Conservation (phyloP, 768 basidiomycete genomes). For the Gelatoporia subvermispora region DNA sequence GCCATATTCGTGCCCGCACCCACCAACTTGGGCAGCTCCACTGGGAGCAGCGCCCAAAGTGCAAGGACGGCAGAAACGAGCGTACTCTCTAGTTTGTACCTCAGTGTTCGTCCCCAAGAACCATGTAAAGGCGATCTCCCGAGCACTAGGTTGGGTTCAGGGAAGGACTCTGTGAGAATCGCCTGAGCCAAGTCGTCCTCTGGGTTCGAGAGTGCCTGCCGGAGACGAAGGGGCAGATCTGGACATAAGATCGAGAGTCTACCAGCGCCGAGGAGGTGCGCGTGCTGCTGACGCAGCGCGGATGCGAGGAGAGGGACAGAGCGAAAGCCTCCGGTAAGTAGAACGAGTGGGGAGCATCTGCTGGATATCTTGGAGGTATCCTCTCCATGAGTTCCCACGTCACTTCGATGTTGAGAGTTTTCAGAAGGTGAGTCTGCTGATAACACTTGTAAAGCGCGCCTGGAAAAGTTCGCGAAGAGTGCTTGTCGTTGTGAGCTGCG, state of each 20-base stretch:
- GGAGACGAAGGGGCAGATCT: slow-evolving; percentile 22
- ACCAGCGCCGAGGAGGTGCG: slow-evolving; percentile 76
- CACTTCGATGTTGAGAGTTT: no score
- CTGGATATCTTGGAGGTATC: no score
- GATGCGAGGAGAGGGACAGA: slow-evolving; percentile 50
- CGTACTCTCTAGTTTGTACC: slow-evolving; percentile 11
- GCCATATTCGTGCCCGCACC: slow-evolving; percentile 61
- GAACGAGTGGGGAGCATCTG: no score
- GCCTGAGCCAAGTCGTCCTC: neutral
- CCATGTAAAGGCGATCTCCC: neutral
- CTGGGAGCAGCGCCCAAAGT: slow-evolving; percentile 25
- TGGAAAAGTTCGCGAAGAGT: slow-evolving; percentile 68
- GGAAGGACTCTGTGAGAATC: slow-evolving; percentile 1
- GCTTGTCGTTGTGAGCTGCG: slow-evolving; percentile 52
- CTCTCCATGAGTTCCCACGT: no score
- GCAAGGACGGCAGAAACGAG: slow-evolving; percentile 9
- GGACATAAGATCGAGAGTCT: slow-evolving; percentile 62
- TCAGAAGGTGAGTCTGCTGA: slow-evolving; percentile 18
- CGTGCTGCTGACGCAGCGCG: slow-evolving; percentile 50
- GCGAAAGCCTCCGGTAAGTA: slow-evolving; percentile 79
- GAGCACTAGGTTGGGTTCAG: neutral
- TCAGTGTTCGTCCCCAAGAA: neutral
- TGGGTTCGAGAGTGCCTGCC: neutral
- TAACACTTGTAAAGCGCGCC: slow-evolving; percentile 44
- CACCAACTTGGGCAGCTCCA: slow-evolving; percentile 47